Evolutionary conservation across 2,329 filamentous ascomycete genomes (phyloP), one percentile per base, ranked within the genome.

Genomic region (Diplodia sapinea): DNA sequence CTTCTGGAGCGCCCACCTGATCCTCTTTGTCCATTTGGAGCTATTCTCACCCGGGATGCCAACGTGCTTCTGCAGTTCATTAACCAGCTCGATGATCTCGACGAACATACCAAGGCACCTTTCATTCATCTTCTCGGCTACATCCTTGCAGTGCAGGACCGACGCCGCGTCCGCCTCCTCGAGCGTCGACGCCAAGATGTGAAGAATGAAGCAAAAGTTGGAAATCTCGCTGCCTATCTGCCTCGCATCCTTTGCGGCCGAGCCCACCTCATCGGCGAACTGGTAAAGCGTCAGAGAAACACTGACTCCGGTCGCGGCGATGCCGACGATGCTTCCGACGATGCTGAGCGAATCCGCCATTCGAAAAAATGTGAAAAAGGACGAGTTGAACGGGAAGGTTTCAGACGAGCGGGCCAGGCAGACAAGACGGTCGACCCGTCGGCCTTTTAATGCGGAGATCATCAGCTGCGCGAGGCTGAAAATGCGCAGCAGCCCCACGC

Each of bases 341-440:
- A 55, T 36, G 29, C 31, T 55, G 52, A 55, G 52, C 11, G 31
- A 31, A 33, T 55, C 52, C 11, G 52, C 15, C 52, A 55, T 55
- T 29, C 29, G 8, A 55, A 55, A 17, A 3, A 1, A 11, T 12
- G 11, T n/a, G 1, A 55, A 17, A 17, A 54, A 33, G 7, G 31
- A 33, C 33, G 33, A 36, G 33, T 12, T 36, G 33, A 11, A 36
- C 9, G 11, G 31, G 2, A 36, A 36, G 2, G 33, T 36, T 4
- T 36, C 33, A 12, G 33, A 36, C 11, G 33, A 36, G 33, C 8
- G 33, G 31, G 4, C 15, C 8, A 2, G 8, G 23, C 23, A 26
- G 3, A 26, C n/a, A 6, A 3, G 6, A 31, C 26, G 3, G 3
- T 11, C 9, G 8, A 8, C 52, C 20, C 3, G 11, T 36, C 29